Base-by-base conservation (phyloP, 257 asterid species). In the Solanum peruvianum region DNA sequence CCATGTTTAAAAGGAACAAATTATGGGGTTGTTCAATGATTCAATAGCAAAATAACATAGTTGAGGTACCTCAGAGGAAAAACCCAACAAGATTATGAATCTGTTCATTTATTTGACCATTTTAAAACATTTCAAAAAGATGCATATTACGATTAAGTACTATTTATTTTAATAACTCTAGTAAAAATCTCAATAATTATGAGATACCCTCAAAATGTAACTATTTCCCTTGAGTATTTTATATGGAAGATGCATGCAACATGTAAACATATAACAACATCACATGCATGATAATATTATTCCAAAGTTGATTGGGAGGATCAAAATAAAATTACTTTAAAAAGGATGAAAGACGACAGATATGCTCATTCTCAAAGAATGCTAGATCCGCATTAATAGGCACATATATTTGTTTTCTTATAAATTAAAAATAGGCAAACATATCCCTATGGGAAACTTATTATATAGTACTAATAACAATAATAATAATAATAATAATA, bases 321-420 rank as follows among this genome's bases (percentile, higher is more conserved):
- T 88, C 75, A 70, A 86, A 77, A 45, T 85, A 23, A 44, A 10
- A 62, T n/a, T 62, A 62, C 4, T 23, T 69, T 37, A 27, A 35
- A 18, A 62, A 62, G 62, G 85, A 77, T 82, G 90, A 88, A 93
- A 94, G 86, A 93, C 89, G 96, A 94, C 98, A 93, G 95, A 94
- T 93, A 94, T 94, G 78, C 96, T 93, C 94, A 94, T 93, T 94
- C 98, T 90, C 83, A 93, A 91, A 91, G 90, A 94, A 89, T 93
- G 94, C 93, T 90, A 91, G 98, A 93, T 95, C 98, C 97, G 96
- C 89, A 93, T 93, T 93, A 90, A 90, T 92, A 91, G 95, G 95
- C 90, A 89, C 90, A 88, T 93, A 90, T 25, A 64, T 23, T 64
- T 62, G 66, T 62, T 62, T 62, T 62, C 8, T 62, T 62, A n/a